A percentile compares a stretch with the other conserved stretches of the same genome.
phyloP scores from a whole-genome alignment of 2,329 filamentous ascomycete genomes.

The Periconia macrospinosa region DNA sequence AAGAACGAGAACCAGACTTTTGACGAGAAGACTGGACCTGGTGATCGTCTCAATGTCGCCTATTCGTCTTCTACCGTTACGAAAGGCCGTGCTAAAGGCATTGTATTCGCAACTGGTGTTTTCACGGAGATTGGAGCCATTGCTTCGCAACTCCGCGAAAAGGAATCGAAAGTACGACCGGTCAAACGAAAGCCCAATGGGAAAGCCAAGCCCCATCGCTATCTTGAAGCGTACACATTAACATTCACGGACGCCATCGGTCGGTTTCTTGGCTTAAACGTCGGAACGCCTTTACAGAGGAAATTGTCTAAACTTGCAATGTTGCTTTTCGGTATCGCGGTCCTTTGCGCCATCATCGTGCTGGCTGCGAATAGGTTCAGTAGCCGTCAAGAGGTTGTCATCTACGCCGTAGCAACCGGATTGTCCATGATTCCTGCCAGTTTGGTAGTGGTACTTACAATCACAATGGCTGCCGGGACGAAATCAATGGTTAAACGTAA shows the following conservation, averaged over 20 bases:
- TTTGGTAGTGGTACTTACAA: constrained; percentile 41
- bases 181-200: constrained; percentile 45
- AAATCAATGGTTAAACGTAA: constrained; percentile 37
- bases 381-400: constrained; percentile 42
- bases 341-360: constrained; percentile 42
- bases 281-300: constrained; percentile 42
- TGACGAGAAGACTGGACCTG: constrained; percentile 58
- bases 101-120: constrained; percentile 70
- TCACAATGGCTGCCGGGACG: constrained; percentile 44
- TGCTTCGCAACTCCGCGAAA: constrained; percentile 65
- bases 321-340: constrained; percentile 38
- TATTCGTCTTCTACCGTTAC: constrained; percentile 72
- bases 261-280: constrained; percentile 43
- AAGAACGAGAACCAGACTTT: constrained; percentile 64
- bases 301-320: constrained; percentile 39
- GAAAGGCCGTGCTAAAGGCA: constrained; percentile 67
- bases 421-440: constrained; percentile 42
- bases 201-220: constrained; percentile 36
- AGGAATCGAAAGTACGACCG: constrained; percentile 33
- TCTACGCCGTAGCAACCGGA: constrained; percentile 43
- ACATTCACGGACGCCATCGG: constrained; percentile 48
- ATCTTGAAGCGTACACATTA: constrained; percentile 55
- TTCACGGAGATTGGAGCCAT: constrained; percentile 74
- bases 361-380: constrained; percentile 40
- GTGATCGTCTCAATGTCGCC: constrained; percentile 69